Evolutionary conservation across 2,329 filamentous ascomycete genomes (phyloP).

Genomic region (Tolypocladium endophyticum): DNA sequence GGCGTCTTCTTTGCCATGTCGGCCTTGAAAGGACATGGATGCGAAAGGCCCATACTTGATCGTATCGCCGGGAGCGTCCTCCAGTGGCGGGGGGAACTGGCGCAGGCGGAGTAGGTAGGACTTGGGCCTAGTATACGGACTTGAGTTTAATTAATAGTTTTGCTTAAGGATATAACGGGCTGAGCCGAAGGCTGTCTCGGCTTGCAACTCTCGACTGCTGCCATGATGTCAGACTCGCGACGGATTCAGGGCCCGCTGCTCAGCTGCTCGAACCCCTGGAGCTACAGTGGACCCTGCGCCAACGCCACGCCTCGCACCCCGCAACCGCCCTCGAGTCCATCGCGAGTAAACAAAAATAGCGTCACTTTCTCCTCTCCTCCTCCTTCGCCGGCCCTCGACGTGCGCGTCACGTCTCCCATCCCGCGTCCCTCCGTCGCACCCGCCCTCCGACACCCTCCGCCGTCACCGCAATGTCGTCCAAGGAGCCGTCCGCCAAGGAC

Average conservation of each 20-base stretch:
- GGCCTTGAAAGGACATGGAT: background rate
- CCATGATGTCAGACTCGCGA: background rate
- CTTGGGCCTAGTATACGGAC: too few species aligned
- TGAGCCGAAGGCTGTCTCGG: too few species aligned
- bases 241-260: background rate
- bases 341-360: conserved; percentile 1
- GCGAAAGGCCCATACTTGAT: too few species aligned
- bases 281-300: background rate
- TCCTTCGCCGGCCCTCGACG: background rate
- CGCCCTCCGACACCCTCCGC: too few species aligned
- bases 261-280: background rate
- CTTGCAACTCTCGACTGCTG: too few species aligned
- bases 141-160: too few species aligned
- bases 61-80: too few species aligned
- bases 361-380: background rate
- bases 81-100: too few species aligned
- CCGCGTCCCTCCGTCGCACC: background rate
- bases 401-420: background rate
- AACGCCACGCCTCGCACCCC: background rate
- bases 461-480: conserved; percentile 17
- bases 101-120: too few species aligned
- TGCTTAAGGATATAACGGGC: too few species aligned
- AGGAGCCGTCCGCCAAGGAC: conserved; percentile 14
- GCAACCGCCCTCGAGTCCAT: background rate
- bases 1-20: background rate